A percentile compares a stretch with the other conserved stretches of the same genome.
phyloP scores from a whole-genome alignment of 2,329 filamentous ascomycete species.

The Penicillium vulpinum region DNA sequence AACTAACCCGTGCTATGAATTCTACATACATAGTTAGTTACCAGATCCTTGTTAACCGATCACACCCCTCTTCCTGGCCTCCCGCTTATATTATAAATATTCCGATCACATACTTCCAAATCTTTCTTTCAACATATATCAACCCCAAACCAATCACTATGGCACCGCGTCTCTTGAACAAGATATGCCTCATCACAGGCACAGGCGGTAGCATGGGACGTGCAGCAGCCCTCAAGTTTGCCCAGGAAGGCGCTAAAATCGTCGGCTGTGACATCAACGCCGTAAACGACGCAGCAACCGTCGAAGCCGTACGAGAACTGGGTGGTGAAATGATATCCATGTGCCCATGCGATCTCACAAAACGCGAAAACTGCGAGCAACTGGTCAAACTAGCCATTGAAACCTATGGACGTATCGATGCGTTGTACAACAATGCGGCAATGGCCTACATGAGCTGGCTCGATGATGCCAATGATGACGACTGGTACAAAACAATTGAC shows the following conservation, averaged over 20 bases:
- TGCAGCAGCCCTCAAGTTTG: conserved; percentile 6
- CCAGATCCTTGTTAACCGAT: background rate
- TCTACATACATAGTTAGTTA: too few relatives aligned
- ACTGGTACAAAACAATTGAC: conserved; percentile 3
- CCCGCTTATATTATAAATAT: background rate
- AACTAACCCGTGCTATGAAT: background rate
- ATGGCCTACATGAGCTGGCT: conserved; percentile 1
- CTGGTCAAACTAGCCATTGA: background rate
- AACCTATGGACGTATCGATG: conserved; percentile 2
- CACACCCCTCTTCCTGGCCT: background rate
- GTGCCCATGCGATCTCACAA: background rate
- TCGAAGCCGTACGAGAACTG: background rate
- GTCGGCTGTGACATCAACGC: background rate
- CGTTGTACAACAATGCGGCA: background rate
- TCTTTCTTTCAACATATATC: background rate
- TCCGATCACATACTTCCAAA: background rate
- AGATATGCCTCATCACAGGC: conserved; percentile 4
- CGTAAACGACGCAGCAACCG: background rate
- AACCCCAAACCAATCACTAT: background rate
- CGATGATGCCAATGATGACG: background rate
- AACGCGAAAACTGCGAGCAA: background rate
- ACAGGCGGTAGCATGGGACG: conserved; percentile 2
- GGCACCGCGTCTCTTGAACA: background rate
- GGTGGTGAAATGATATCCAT: conserved; percentile 3
- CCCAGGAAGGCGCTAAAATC: background rate